Evolutionary conservation across 139 green algal species (phyloP), one percentile per base, ranked within the genome.

Genomic region (Chlamydomonas schloesseri): DNA sequence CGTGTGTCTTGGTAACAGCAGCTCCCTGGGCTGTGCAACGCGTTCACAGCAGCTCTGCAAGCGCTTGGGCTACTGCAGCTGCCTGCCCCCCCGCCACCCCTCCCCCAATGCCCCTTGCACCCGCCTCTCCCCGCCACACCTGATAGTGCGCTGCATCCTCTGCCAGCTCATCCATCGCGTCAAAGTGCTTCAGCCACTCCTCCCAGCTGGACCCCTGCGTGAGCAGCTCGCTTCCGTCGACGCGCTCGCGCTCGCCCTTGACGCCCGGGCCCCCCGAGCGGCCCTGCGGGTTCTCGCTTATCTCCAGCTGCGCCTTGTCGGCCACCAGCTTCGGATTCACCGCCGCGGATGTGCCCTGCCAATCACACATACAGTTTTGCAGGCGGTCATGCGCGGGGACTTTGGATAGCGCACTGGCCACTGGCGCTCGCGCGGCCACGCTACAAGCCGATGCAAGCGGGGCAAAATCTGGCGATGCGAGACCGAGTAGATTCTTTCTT

Each of bases 111-210:
- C n/a, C n/a, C n/a, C n/a, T n/a, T n/a, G n/a, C n/a, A n/a, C n/a
- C n/a, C n/a, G n/a, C n/a, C n/a, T n/a, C n/a, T n/a, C n/a, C n/a
- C n/a, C n/a, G n/a, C n/a, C 42, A 8, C 42, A 50, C 79, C 79
- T 85, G 79, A 31, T 85, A 85, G 64, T 85, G 79, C 18, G 79
- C 79, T 3, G 79, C 79, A 15, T 85, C 79, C 67, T 85, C 79
- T 5, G 79, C 79, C 21, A 85, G 67, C n/a, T 85, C 79, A 31
- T 85, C 79, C 64, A 85, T 85, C 0, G 47, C 10, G 17, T 85
- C 79, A 37, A 85, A 85, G 67, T 85, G 68, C 13, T 23, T 28
- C 4, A 85, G 64, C 79, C 79, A 85, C 47, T 85, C 67, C 21
- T 85, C 79, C 79, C 79, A 85, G 31, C 79, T 85, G 47, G 67